Evolutionary conservation across 805 yeast genomes (phyloP).

Genomic region (Isabelozyma heimii): DNA sequence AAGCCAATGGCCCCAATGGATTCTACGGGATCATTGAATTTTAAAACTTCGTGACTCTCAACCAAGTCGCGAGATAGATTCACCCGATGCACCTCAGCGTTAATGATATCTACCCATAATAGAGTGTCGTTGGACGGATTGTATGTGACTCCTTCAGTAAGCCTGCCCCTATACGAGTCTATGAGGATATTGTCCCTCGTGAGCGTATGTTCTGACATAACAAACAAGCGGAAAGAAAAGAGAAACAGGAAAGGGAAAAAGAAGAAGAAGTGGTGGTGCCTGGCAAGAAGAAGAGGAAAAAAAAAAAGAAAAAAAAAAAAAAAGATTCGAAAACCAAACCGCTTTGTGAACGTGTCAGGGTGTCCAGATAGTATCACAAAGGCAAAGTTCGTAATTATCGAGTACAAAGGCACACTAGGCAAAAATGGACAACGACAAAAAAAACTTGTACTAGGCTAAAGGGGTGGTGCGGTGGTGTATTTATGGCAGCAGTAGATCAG

Average conservation of each 20-base stretch:
- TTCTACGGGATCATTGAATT: constrained; percentile 31
- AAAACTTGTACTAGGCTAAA: too few species aligned
- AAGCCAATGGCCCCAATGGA: constrained; percentile 73
- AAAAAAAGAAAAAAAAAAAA: too few species aligned
- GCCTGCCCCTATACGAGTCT: constrained; percentile 40
- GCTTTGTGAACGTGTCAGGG: too few species aligned
- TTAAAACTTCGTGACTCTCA: constrained; percentile 34
- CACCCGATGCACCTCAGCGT: constrained; percentile 38
- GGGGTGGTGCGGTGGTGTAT: too few species aligned
- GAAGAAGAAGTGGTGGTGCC: not conserved
- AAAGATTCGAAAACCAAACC: too few species aligned
- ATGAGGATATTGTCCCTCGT: constrained; percentile 10
- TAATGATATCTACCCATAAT: constrained; percentile 45
- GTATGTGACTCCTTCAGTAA: constrained; percentile 68
- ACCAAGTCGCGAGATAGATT: constrained; percentile 2
- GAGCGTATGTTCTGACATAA: not conserved
- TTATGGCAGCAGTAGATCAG: too few species aligned
- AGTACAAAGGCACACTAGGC: too few species aligned
- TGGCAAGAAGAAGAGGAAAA: too few species aligned
- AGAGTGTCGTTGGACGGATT: constrained; percentile 52
- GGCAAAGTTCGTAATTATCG: too few species aligned
- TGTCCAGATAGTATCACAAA: too few species aligned
- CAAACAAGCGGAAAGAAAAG: not conserved
- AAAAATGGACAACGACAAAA: too few species aligned
- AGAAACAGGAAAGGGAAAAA: not conserved